phyloP scores from a whole-genome alignment of 768 basidiomycete species.

The Imleria badia region DNA sequence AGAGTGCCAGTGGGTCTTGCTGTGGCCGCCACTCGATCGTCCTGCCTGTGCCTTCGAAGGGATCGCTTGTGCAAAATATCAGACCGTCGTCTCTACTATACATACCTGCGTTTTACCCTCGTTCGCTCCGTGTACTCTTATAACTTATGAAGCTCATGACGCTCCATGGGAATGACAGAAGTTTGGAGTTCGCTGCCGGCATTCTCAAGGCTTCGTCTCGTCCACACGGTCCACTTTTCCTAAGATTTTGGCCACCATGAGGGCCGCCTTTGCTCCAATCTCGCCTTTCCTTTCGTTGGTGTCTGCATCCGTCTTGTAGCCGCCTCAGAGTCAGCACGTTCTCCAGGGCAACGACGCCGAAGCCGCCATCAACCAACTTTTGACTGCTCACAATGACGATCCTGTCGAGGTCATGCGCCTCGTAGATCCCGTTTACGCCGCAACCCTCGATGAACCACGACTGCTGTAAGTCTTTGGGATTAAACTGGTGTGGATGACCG shows the following conservation, averaged over 20 bases:
- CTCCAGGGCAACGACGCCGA: neutral
- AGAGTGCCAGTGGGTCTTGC: no score
- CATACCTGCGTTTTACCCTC: no score
- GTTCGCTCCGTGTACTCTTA: no score
- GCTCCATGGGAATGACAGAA: no score
- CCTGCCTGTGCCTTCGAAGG: no score
- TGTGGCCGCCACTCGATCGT: no score
- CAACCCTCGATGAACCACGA: conserved; percentile 17
- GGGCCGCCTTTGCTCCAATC: neutral
- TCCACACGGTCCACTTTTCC: no score
- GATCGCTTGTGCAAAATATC: no score
- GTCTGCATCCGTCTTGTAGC: neutral
- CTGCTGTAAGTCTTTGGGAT: neutral
- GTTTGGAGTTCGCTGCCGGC: no score
- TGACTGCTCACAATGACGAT: conserved; percentile 15
- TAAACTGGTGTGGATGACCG: neutral
- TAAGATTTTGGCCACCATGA: neutral
- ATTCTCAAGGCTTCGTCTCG: no score
- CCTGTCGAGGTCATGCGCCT: conserved; percentile 16
- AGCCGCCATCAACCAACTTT: neutral
- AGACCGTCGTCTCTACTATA: no score
- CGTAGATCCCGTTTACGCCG: conserved; percentile 11
- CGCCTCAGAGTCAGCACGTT: neutral
- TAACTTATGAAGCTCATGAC: no score
- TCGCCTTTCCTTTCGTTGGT: neutral